phyloP scores from a whole-genome alignment of 768 basidiomycete species.

The Lactifluus piperatus region DNA sequence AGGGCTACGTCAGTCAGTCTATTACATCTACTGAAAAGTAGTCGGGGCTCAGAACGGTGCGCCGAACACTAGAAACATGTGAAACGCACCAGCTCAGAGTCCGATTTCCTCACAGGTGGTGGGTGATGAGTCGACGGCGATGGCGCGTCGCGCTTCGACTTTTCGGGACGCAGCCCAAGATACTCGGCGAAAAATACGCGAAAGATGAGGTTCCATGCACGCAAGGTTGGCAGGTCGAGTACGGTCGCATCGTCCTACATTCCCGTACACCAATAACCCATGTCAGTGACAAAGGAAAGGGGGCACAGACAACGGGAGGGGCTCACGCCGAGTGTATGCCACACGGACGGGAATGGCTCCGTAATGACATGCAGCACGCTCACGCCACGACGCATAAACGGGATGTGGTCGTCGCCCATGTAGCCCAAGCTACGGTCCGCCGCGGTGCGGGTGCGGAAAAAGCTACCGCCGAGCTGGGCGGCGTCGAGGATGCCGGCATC shows the following conservation, averaged over 20 bases:
- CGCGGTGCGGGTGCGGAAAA: conserved; percentile 48
- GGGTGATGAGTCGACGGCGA: background rate
- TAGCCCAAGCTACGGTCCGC: conserved; percentile 39
- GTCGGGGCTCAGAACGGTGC: too few species aligned
- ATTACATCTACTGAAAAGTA: conserved; percentile 4
- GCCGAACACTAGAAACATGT: too few species aligned
- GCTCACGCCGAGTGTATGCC: conserved; percentile 75
- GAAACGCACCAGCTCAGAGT: conserved; percentile 7
- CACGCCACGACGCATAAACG: conserved; percentile 78
- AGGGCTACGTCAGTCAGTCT: background rate
- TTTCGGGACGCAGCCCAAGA: conserved; percentile 54
- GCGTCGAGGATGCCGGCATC: conserved; percentile 50
- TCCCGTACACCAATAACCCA: too few species aligned
- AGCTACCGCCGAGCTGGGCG: conserved; percentile 41
- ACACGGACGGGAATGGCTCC: conserved; percentile 80
- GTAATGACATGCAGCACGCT: conserved; percentile 86
- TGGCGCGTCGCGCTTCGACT: background rate
- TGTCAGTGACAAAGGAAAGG: background rate
- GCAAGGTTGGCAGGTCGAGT: conserved; percentile 76
- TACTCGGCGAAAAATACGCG: conserved; percentile 89
- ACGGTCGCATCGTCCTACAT: conserved; percentile 90
- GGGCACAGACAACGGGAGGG: too few species aligned
- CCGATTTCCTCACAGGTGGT: conserved; percentile 12
- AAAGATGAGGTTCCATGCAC: conserved; percentile 82
- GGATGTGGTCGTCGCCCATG: conserved; percentile 90